Conservation (phyloP, 148 eudicot species). For the Suaeda aralocaspica region DNA sequence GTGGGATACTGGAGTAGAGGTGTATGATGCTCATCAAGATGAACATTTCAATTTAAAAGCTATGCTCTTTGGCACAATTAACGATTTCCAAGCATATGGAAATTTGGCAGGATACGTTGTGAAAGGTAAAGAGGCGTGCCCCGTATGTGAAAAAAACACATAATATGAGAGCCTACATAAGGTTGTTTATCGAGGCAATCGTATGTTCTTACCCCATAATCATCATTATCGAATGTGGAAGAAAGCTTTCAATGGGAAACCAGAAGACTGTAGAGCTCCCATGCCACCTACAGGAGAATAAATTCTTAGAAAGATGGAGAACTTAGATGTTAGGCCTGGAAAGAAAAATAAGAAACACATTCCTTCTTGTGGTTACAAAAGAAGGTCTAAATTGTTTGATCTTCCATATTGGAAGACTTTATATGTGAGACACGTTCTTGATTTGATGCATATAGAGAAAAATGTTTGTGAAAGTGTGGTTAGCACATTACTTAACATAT, state of each 20-base stretch:
- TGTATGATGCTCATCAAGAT: slow-evolving; percentile 16
- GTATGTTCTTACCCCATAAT: not conserved
- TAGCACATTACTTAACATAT: not conserved
- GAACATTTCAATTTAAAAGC: slow-evolving; percentile 18
- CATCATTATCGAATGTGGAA: too few species aligned
- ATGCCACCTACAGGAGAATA: not conserved
- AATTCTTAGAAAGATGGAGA: slow-evolving; percentile 5
- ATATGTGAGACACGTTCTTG: slow-evolving; percentile 9
- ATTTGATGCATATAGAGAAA: slow-evolving; percentile 7
- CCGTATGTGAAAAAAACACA: not conserved
- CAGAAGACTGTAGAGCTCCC: not conserved
- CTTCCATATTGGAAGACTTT: not conserved
- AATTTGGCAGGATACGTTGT: slow-evolving; percentile 5
- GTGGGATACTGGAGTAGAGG: slow-evolving; percentile 19
- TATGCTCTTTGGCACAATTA: slow-evolving; percentile 22
- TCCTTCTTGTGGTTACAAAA: not conserved
- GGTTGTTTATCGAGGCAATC: not conserved
- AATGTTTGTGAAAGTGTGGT: not conserved
- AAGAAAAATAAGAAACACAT: not conserved
- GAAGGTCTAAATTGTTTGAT: not conserved
- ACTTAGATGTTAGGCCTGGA: not conserved
- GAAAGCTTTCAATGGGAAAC: not conserved
- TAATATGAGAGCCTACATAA: not conserved
- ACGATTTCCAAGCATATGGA: slow-evolving; percentile 25
- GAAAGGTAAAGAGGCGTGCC: slow-evolving; percentile 17